Evolutionary conservation across 805 yeast species (phyloP).

Genomic region (Limtongozyma cylindracea): DNA sequence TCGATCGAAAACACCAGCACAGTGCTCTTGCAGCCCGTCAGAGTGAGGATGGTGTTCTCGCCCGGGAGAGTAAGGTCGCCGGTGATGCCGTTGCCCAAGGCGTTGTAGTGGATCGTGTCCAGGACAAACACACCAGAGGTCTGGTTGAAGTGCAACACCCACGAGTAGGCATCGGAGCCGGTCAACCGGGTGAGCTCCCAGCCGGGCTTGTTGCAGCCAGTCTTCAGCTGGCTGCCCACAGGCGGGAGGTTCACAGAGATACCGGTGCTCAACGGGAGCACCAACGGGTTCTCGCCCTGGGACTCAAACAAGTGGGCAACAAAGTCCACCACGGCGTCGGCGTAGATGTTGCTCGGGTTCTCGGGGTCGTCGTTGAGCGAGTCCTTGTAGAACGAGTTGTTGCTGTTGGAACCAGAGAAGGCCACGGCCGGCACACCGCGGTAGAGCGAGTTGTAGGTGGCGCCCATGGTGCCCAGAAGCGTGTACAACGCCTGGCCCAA

Average conservation of each 20-base stretch:
- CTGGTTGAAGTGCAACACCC: constrained; percentile 12
- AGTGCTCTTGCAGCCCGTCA: constrained; percentile 13
- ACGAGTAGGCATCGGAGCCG: constrained; percentile 11
- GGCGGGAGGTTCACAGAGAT: constrained; percentile 21
- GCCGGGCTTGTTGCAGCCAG: constrained; percentile 1
- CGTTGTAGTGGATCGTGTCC: not conserved
- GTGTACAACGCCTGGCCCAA: constrained; percentile 14
- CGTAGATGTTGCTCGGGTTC: constrained; percentile 18
- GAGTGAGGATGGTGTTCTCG: constrained; percentile 5
- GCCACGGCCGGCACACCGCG: constrained; percentile 24
- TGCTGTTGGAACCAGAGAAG: constrained; percentile 21
- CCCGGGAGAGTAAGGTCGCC: constrained; percentile 6
- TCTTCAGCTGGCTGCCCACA: constrained; percentile 7
- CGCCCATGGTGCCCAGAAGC: constrained; percentile 25
- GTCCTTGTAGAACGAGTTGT: constrained; percentile 23
- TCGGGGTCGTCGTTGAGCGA: constrained; percentile 11
- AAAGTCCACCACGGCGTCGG: constrained; percentile 13
- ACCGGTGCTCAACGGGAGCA: constrained; percentile 18
- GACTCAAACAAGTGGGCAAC: constrained; percentile 11
- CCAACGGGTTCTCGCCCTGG: constrained; percentile 11
- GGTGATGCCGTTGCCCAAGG: constrained; percentile 4
- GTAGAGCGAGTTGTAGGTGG: constrained; percentile 18
- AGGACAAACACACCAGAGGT: constrained; percentile 8
- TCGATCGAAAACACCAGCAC: constrained; percentile 23
- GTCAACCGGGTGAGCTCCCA: constrained; percentile 19